Evolutionary conservation across 805 yeast genomes (phyloP).

Genomic region (Cyberlindnera xishuangbannaensis): DNA sequence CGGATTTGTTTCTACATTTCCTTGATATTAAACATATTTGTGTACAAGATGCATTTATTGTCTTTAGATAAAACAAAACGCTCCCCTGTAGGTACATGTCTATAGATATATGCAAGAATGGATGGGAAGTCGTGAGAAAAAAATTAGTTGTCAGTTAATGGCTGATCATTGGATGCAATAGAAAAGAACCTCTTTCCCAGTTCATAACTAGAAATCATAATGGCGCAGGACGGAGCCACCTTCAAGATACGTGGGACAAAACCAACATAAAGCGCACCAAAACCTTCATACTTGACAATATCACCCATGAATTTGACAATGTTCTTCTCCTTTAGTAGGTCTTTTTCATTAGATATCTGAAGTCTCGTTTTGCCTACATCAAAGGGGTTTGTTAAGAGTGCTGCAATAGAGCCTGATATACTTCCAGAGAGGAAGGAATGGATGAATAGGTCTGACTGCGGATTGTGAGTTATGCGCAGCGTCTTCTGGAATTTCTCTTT

Average conservation of each 20-base stretch:
- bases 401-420: slow-evolving; percentile 78
- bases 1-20: no score
- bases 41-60: no score
- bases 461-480: slow-evolving; percentile 4
- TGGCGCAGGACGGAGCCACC: slow-evolving; percentile 96
- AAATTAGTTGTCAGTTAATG: no score
- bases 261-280: slow-evolving; percentile 82
- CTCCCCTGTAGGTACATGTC: no score
- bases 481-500: slow-evolving; percentile 20
- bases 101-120: no score
- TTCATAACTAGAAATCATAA: slow-evolving; percentile 95
- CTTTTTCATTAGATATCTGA: slow-evolving; percentile 47
- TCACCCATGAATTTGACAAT: slow-evolving; percentile 63
- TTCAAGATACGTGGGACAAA: slow-evolving; percentile 80
- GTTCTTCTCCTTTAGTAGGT: slow-evolving; percentile 30
- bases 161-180: no score
- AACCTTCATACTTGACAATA: slow-evolving; percentile 70
- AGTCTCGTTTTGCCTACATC: slow-evolving; percentile 95
- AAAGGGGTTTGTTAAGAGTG: slow-evolving; percentile 85
- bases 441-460: slow-evolving; percentile 40
- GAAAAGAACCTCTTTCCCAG: slow-evolving; percentile 61
- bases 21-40: not conserved
- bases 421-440: slow-evolving; percentile 79
- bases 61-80: no score
- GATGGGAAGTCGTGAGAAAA: no score